These are phyloP conservation scores for Tilletia setariae DNA, from an alignment of 1,284 basidiomycete genomes.

Conservation along the genomic window DNA sequence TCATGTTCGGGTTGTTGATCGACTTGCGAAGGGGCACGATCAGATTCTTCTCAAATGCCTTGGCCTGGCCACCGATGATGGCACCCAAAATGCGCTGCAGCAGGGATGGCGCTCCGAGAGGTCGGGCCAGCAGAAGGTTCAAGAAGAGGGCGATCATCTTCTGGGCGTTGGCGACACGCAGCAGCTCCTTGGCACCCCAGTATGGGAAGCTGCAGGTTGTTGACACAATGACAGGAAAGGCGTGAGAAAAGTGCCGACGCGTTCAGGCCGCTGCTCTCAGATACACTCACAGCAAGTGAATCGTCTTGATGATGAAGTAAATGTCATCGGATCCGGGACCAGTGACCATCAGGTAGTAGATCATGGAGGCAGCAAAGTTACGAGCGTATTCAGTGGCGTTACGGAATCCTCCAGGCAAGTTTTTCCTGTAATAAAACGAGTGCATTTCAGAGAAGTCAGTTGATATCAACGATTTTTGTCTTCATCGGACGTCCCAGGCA, in stretches of 20 bases:
- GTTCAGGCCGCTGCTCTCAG: no score
- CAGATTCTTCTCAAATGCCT: constrained; percentile 46
- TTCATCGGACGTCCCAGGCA: background rate
- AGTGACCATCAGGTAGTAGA: constrained; percentile 47
- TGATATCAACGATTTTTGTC: background rate
- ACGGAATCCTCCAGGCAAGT: constrained; percentile 18
- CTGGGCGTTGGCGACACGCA: constrained; percentile 47
- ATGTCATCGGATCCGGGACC: constrained; percentile 45
- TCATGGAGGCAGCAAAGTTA: constrained; percentile 44
- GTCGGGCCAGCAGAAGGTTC: constrained; percentile 46
- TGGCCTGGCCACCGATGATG: constrained; percentile 41
- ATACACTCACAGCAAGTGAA: constrained; percentile 39
- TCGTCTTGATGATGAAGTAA: constrained; percentile 46
- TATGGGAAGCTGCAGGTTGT: constrained; percentile 38
- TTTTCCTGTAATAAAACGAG: background rate
- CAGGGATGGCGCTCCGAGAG: constrained; percentile 51
- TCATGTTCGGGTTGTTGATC: constrained; percentile 34
- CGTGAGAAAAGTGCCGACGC: background rate
- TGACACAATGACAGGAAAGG: background rate
- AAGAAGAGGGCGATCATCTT: constrained; percentile 49
- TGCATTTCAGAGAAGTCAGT: background rate
- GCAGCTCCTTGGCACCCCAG: constrained; percentile 52
- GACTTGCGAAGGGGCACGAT: constrained; percentile 44
- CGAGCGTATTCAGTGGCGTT: constrained; percentile 43
- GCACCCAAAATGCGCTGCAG: constrained; percentile 48